Conservation (phyloP, 148 eudicot genomes). For the Chenopodium suecicum region DNA sequence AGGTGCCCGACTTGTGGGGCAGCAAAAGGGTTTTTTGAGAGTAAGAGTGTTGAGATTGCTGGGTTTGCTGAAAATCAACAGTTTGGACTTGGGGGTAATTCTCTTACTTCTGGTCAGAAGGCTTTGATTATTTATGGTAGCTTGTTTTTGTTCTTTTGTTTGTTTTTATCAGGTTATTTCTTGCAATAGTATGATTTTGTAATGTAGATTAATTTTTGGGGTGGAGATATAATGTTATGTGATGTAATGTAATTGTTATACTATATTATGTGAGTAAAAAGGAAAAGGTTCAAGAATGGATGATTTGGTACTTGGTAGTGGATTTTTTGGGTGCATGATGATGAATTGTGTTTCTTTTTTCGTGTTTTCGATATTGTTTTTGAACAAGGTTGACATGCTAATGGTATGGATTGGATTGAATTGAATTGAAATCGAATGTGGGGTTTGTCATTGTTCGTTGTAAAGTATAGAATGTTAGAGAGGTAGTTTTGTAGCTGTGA, state of each 20-base stretch:
- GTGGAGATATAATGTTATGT: not conserved
- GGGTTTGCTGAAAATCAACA: conserved; percentile 98
- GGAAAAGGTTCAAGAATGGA: not conserved
- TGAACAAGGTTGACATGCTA: not conserved
- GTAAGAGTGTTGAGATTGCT: conserved; percentile 96
- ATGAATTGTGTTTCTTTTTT: not conserved
- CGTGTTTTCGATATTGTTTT: not conserved
- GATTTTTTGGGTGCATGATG: not conserved
- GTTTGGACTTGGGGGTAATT: conserved; percentile 88
- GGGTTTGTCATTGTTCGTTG: not conserved
- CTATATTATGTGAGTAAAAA: conserved; percentile 24
- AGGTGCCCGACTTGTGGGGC: conserved; percentile 97
- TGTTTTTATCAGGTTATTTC: conserved; percentile 91
- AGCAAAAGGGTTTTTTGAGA: conserved; percentile 78
- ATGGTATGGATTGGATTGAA: not conserved
- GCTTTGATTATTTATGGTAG: conserved; percentile 79
- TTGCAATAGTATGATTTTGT: conserved; percentile 46
- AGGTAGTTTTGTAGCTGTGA: not conserved
- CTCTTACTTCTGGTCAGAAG: conserved; percentile 92
- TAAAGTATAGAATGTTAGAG: not conserved
- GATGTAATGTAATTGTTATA: conserved; percentile 8
- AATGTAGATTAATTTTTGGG: conserved; percentile 10
- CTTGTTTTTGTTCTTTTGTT: conserved; percentile 60
- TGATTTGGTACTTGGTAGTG: not conserved
- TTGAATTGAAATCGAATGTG: not conserved